phyloP scores from a whole-genome alignment of 2,329 filamentous ascomycete genomes.

The Alternaria brassicae region DNA sequence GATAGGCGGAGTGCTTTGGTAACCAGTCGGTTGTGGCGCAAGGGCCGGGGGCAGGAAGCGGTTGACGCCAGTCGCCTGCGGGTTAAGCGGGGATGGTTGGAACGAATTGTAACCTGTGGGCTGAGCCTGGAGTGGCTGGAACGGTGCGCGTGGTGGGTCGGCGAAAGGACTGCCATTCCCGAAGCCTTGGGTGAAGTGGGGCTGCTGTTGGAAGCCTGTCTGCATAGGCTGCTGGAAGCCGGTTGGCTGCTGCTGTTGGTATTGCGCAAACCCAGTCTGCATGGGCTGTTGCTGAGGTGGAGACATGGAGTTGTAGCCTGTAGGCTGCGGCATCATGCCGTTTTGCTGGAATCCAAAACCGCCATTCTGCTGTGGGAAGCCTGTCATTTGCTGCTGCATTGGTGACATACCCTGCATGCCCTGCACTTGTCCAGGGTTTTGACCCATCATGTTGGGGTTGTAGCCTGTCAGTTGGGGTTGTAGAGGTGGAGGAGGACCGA shows the following conservation, averaged over 20 bases:
- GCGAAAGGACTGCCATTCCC: slow-evolving; percentile 59
- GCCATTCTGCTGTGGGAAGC: slow-evolving; percentile 49
- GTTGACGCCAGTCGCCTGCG: slow-evolving; percentile 64
- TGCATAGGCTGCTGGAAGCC: slow-evolving; percentile 57
- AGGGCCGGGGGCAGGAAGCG: slow-evolving; percentile 56
- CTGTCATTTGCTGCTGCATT: slow-evolving; percentile 49
- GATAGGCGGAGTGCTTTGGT: slow-evolving; percentile 63
- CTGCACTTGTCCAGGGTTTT: slow-evolving; percentile 66
- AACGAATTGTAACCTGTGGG: slow-evolving; percentile 51
- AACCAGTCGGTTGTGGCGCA: slow-evolving; percentile 63
- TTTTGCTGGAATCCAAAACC: slow-evolving; percentile 47
- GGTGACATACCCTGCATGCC: slow-evolving; percentile 37
- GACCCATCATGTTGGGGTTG: slow-evolving; percentile 61
- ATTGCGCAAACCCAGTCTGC: slow-evolving; percentile 49
- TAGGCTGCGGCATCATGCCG: slow-evolving; percentile 49
- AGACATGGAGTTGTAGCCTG: slow-evolving; percentile 43
- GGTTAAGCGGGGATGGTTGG: slow-evolving; percentile 51
- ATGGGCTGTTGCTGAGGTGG: slow-evolving; percentile 54
- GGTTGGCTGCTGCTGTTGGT: slow-evolving; percentile 57
- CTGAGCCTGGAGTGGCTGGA: slow-evolving; percentile 50
- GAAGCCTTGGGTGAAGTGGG: slow-evolving; percentile 54
- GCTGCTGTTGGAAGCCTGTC: slow-evolving; percentile 49
- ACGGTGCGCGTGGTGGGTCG: slow-evolving; percentile 59
- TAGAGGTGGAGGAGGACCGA: slow-evolving; percentile 73
- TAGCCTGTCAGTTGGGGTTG: slow-evolving; percentile 86